These are phyloP conservation scores for Populus hybrid DNA, from an alignment of 441 rosid species.

Conservation along the genomic window DNA sequence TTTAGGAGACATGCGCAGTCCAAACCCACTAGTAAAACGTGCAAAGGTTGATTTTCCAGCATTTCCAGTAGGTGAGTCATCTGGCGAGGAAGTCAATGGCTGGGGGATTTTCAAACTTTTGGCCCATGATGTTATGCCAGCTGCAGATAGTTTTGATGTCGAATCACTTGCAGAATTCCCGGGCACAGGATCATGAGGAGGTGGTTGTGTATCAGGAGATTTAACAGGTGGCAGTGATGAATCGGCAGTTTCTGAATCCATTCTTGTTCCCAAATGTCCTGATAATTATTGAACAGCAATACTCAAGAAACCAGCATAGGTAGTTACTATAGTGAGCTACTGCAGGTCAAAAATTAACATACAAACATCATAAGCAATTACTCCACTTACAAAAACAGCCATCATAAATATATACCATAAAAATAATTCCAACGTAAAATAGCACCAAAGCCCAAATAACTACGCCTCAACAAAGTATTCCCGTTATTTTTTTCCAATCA, in stretches of 20 bases:
- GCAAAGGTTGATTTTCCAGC: constrained; percentile 72
- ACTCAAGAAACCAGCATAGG: constrained; percentile 18
- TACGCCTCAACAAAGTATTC: neutral
- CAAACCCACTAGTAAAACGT: constrained; percentile 79
- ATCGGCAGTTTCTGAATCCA: constrained; percentile 56
- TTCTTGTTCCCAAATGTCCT: constrained; percentile 20
- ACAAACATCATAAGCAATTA: neutral
- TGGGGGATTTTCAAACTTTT: constrained; percentile 83
- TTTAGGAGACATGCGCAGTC: constrained; percentile 72
- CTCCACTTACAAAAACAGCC: neutral
- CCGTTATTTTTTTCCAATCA: neutral
- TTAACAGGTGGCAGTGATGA: constrained; percentile 37
- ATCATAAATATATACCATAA: neutral
- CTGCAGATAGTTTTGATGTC: constrained; percentile 58
- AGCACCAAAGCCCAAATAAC: neutral
- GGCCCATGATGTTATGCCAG: constrained; percentile 88
- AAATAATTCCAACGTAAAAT: neutral
- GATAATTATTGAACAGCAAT: constrained; percentile 19
- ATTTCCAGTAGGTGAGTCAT: constrained; percentile 49
- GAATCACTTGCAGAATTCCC: constrained; percentile 48
- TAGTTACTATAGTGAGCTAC: neutral
- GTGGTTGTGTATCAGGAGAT: constrained; percentile 37
- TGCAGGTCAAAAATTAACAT: neutral
- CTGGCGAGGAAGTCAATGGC: constrained; percentile 53
- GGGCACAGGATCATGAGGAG: constrained; percentile 30